Evolutionary conservation across 208 protist species (phyloP).

Genomic region (Crithidia fasciculata): DNA sequence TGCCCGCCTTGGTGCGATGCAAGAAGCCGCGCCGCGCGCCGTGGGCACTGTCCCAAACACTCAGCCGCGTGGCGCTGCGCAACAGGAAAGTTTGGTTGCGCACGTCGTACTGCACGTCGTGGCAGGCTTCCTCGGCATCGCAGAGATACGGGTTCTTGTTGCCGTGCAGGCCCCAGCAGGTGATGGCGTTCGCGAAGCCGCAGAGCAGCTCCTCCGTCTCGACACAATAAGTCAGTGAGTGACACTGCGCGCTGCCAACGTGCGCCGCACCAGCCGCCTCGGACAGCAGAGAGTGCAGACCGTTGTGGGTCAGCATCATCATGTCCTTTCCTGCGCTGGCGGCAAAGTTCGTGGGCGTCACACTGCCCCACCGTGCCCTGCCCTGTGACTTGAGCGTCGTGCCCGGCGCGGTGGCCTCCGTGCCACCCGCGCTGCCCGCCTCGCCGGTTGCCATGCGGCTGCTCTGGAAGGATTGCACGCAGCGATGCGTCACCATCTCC

Average conservation of each 20-base stretch:
- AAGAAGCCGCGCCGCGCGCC: constrained; percentile 51
- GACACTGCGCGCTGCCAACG: constrained; percentile 21
- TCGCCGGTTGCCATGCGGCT: constrained; percentile 3
- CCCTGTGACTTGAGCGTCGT: constrained; percentile 10
- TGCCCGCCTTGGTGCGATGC: constrained; percentile 36
- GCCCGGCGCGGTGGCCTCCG: constrained; percentile 2
- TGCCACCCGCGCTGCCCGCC: background rate
- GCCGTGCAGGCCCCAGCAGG: constrained; percentile 39
- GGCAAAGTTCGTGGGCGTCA: background rate
- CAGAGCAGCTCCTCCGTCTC: constrained; percentile 67
- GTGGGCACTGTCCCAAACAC: constrained; percentile 60
- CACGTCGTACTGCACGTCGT: constrained; percentile 45
- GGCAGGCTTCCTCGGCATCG: constrained; percentile 55
- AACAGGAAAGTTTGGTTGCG: constrained; percentile 54
- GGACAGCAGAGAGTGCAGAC: constrained; percentile 32
- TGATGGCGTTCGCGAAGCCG: constrained; percentile 59
- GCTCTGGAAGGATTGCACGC: constrained; percentile 69
- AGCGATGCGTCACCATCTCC: constrained; percentile 77
- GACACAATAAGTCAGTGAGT: constrained; percentile 49
- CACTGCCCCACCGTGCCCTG: background rate
- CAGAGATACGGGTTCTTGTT: constrained; percentile 38
- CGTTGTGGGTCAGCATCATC: constrained; percentile 29
- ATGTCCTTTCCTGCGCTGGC: constrained; percentile 16
- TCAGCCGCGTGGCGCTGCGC: constrained; percentile 64
- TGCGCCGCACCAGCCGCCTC: constrained; percentile 8